phyloP scores from a whole-genome alignment of 164 flowering plant genomes.

The Santalum album region DNA sequence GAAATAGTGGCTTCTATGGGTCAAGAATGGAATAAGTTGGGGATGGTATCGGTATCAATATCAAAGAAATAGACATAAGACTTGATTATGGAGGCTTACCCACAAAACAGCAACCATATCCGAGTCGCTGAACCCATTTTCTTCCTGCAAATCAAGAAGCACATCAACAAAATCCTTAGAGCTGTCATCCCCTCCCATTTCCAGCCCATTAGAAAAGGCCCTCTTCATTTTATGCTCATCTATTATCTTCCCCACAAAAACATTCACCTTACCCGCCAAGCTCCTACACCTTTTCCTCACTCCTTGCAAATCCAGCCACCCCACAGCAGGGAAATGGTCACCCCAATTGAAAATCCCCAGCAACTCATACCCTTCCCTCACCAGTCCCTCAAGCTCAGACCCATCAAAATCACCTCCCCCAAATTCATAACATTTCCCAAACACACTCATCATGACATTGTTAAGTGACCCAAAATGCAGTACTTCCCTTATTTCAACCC shows the following conservation, averaged over 20 bases:
- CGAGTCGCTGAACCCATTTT: constrained; percentile 46
- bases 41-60: too few relatives aligned
- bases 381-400: constrained; percentile 33
- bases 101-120: constrained; percentile 90
- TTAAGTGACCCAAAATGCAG: constrained; percentile 45
- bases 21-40: too few relatives aligned
- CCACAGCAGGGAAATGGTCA: constrained; percentile 44
- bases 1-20: too few relatives aligned
- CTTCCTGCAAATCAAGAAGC: constrained; percentile 44
- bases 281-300: constrained; percentile 43
- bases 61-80: neutral
- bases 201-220: neutral
- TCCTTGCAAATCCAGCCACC: constrained; percentile 46
- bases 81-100: constrained; percentile 30
- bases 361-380: constrained; percentile 61
- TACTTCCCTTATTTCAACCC: constrained; percentile 26
- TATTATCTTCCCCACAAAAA: constrained; percentile 40
- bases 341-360: constrained; percentile 58
- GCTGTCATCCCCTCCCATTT: constrained; percentile 5
- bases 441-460: constrained; percentile 56
- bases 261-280: constrained; percentile 33
- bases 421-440: constrained; percentile 38
- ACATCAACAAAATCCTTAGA: constrained; percentile 56
- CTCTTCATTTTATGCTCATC: constrained; percentile 35
- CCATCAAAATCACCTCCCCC: constrained; percentile 6